These are phyloP conservation scores for Lipomyces anomalus DNA, from an alignment of 805 yeast genomes.

Conservation along the genomic window DNA sequence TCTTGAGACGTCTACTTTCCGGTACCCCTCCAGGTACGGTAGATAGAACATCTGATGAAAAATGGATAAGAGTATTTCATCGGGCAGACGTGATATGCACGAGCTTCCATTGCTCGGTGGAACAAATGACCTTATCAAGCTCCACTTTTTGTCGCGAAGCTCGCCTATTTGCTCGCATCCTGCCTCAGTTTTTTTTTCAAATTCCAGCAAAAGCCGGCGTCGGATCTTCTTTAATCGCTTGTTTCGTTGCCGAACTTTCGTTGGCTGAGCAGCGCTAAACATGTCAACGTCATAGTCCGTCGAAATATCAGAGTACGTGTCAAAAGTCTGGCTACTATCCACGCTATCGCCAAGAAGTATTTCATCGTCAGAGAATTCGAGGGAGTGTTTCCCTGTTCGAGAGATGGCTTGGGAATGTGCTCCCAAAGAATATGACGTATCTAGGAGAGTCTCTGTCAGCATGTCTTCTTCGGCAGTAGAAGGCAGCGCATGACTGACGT, in stretches of 20 bases:
- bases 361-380: too few relatives aligned
- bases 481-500: too few relatives aligned
- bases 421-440: too few relatives aligned
- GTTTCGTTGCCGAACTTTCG: constrained; percentile 5
- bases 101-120: constrained; percentile 15
- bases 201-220: constrained; percentile 4
- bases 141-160: constrained; percentile 12
- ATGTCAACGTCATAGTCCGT: constrained; percentile 15
- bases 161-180: background rate
- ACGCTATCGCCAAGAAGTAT: too few relatives aligned
- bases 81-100: constrained; percentile 8
- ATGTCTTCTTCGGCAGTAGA: too few relatives aligned
- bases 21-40: constrained; percentile 4
- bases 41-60: constrained; percentile 9
- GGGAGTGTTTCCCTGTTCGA: too few relatives aligned
- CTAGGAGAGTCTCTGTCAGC: too few relatives aligned
- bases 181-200: background rate
- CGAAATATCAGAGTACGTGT: constrained; percentile 6
- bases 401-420: too few relatives aligned
- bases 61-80: constrained; percentile 10
- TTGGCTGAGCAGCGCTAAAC: constrained; percentile 9
- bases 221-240: constrained; percentile 9
- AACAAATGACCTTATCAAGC: constrained; percentile 8
- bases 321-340: too few relatives aligned
- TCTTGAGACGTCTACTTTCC: constrained; percentile 9